Conservation (phyloP, 495 filamentous ascomycete genomes). For the Penicillium ochrochloron region DNA sequence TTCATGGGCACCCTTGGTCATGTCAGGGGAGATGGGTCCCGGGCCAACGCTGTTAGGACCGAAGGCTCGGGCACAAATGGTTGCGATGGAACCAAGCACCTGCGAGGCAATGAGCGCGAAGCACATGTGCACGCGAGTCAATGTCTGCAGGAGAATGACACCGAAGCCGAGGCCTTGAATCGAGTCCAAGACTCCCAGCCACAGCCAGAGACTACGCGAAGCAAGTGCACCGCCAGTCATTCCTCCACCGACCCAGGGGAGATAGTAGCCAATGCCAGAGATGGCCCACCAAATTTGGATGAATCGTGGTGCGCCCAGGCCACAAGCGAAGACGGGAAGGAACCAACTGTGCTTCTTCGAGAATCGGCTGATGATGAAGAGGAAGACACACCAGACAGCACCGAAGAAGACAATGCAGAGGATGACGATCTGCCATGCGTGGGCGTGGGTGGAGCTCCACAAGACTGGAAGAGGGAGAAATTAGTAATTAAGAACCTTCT, state of each 20-base stretch:
- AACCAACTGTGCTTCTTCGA: slow-evolving; percentile 55
- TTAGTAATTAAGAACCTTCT: slow-evolving; percentile 15
- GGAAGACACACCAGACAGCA: slow-evolving; percentile 46
- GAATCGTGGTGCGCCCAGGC: slow-evolving; percentile 54
- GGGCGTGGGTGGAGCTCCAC: slow-evolving; percentile 48
- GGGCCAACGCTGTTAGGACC: slow-evolving; percentile 52
- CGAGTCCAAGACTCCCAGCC: slow-evolving; percentile 54
- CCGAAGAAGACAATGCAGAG: slow-evolving; percentile 52
- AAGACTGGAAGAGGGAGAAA: slow-evolving; percentile 35
- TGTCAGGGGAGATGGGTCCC: slow-evolving; percentile 49
- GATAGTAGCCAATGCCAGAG: slow-evolving; percentile 50
- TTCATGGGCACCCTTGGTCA: slow-evolving; percentile 44
- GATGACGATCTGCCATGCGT: slow-evolving; percentile 48
- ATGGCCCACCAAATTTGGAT: slow-evolving; percentile 57
- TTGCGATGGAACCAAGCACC: slow-evolving; percentile 55
- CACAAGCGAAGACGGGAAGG: slow-evolving; percentile 55
- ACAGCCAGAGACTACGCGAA: slow-evolving; percentile 54
- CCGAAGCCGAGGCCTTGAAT: slow-evolving; percentile 57
- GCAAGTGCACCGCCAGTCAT: slow-evolving; percentile 46
- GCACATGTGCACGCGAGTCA: slow-evolving; percentile 53
- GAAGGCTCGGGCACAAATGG: slow-evolving; percentile 51
- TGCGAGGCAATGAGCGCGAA: slow-evolving; percentile 56
- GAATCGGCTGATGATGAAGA: slow-evolving; percentile 47
- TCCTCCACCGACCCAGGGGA: slow-evolving; percentile 50
- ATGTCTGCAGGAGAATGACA: slow-evolving; percentile 54